Evolutionary conservation across 1,139 yeast genomes (phyloP).

Genomic region (Kluyveromyces sp.): DNA sequence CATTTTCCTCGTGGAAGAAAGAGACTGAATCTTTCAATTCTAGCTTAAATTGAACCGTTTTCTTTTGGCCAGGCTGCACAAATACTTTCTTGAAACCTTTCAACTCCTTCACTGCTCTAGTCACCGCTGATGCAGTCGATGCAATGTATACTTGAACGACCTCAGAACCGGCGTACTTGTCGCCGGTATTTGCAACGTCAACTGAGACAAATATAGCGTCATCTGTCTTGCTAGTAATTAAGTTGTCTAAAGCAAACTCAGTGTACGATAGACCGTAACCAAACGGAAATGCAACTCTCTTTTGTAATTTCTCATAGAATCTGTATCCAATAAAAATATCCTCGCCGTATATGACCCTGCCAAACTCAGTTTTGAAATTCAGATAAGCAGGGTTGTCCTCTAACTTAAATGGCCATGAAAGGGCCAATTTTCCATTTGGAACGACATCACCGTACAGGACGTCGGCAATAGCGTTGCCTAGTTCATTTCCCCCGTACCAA

Average conservation of each 20-base stretch:
- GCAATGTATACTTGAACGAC: constrained; percentile 41
- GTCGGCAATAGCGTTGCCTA: constrained; percentile 50
- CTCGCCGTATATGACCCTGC: constrained; percentile 49
- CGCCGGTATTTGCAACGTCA: constrained; percentile 40
- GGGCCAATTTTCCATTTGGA: constrained; percentile 58
- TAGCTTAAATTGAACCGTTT: constrained; percentile 34
- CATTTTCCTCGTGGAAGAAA: constrained; percentile 44
- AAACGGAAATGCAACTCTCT: constrained; percentile 48
- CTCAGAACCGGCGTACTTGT: constrained; percentile 36
- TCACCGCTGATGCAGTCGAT: constrained; percentile 37
- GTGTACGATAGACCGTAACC: constrained; percentile 59
- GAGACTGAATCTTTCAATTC: constrained; percentile 47
- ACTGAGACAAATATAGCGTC: constrained; percentile 35
- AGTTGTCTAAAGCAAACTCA: constrained; percentile 34
- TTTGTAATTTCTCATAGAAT: constrained; percentile 46
- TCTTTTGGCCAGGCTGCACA: constrained; percentile 38
- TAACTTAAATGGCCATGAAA: constrained; percentile 46
- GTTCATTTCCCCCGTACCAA: constrained; percentile 43
- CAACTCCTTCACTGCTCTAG: constrained; percentile 51
- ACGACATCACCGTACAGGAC: constrained; percentile 55
- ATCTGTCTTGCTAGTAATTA: constrained; percentile 18
- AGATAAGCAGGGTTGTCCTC: constrained; percentile 46
- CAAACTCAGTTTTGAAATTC: constrained; percentile 40
- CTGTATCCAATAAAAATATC: constrained; percentile 57
- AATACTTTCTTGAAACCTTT: constrained; percentile 47